Conservation (phyloP, 345 rosid species). For the Firmiana major region DNA sequence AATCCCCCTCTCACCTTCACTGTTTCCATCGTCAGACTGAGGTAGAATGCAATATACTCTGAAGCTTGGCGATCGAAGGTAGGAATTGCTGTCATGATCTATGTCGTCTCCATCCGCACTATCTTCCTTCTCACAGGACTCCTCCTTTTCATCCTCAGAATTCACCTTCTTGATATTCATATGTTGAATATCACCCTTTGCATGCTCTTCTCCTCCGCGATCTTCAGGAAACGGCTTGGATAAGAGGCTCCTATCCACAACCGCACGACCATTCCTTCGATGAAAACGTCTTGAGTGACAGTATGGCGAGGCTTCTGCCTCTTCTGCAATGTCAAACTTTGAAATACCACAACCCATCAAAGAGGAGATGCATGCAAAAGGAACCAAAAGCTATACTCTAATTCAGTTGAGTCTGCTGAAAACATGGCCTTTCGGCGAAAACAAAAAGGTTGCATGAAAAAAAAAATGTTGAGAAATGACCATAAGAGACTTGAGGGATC, state of each 20-base stretch:
- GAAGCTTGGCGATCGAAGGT: background rate
- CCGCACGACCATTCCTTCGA: constrained; percentile 10
- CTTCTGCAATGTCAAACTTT: constrained; percentile 30
- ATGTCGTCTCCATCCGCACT: background rate
- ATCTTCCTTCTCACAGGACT: background rate
- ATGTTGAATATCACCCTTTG: background rate
- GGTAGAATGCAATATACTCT: background rate
- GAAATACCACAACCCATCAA: constrained; percentile 57
- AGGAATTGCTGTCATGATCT: background rate
- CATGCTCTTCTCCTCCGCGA: constrained; percentile 2
- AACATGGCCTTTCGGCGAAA: background rate
- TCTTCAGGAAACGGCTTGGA: background rate
- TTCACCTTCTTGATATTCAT: background rate
- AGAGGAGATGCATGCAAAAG: constrained; percentile 18
- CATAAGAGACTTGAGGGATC: background rate
- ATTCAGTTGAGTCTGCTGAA: background rate
- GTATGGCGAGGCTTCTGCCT: background rate
- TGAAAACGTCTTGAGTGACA: background rate
- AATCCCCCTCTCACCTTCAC: background rate
- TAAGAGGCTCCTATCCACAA: background rate
- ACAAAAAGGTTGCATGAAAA: background rate
- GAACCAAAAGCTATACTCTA: background rate
- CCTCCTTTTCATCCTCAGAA: background rate
- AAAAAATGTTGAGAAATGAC: background rate
- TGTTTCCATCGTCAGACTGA: background rate